Evolutionary conservation across 2,329 filamentous ascomycete species (phyloP).

Genomic region (Metarhizium anisopliae): DNA sequence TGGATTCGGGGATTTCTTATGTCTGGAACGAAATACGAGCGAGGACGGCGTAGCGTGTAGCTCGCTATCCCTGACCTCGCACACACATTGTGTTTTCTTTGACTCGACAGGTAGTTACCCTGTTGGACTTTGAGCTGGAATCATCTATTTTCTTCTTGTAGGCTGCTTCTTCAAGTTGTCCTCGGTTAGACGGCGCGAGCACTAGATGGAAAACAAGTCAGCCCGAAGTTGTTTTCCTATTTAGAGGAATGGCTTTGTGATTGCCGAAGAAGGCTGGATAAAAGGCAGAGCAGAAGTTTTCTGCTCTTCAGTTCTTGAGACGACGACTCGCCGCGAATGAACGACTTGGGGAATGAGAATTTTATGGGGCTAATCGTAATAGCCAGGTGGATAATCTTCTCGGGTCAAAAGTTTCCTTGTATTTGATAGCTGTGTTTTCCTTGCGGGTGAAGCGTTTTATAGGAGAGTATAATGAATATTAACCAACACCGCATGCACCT

Average conservation of each 20-base stretch:
- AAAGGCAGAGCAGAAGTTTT: background rate
- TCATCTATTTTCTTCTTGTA: background rate
- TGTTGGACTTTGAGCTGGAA: background rate
- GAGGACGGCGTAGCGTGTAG: slow-evolving; percentile 34
- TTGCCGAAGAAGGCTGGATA: background rate
- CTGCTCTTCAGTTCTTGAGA: background rate
- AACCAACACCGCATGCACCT: too few relatives aligned
- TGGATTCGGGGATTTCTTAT: background rate
- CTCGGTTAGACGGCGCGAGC: slow-evolving; percentile 6
- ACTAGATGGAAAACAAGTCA: slow-evolving; percentile 4
- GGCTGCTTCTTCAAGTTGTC: background rate
- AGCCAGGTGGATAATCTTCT: background rate
- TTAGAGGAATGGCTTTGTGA: background rate
- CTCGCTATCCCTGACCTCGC: slow-evolving; percentile 35
- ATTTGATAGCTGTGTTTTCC: background rate
- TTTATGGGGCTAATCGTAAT: background rate
- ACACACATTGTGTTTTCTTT: background rate
- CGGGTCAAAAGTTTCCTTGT: background rate
- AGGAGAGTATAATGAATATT: background rate
- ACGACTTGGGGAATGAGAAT: background rate
- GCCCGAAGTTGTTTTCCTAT: background rate
- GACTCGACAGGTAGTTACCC: background rate
- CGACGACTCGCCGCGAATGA: background rate
- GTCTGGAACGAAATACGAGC: slow-evolving; percentile 22
- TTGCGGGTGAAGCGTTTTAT: background rate